Conservation (phyloP, 2,329 filamentous ascomycete species). For the Trichoderma semiorbis region DNA sequence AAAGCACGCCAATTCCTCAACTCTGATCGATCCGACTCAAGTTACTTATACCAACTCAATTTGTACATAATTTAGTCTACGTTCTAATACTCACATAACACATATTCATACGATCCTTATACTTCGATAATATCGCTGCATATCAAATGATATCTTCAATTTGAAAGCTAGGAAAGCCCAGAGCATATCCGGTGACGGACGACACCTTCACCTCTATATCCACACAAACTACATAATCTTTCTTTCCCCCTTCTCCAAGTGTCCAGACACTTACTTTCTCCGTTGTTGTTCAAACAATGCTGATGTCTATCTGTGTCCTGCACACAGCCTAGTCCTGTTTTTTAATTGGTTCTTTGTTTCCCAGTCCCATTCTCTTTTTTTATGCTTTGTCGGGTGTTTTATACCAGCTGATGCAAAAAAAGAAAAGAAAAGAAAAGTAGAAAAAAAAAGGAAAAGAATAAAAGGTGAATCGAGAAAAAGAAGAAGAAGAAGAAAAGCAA, state of each 20-base stretch:
- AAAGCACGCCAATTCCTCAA: background rate
- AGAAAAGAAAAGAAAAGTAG: background rate
- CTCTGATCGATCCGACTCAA: background rate
- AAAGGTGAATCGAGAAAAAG: background rate
- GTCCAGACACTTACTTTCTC: constrained; percentile 26
- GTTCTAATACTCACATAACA: background rate
- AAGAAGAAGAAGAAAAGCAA: background rate
- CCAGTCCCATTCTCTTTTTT: constrained; percentile 13
- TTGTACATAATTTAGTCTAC: background rate
- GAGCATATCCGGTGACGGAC: constrained; percentile 40
- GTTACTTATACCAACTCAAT: background rate
- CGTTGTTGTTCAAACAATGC: constrained; percentile 20
- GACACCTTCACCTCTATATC: constrained; percentile 40
- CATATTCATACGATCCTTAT: background rate
- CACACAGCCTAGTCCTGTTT: constrained; percentile 8
- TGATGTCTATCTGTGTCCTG: constrained; percentile 19
- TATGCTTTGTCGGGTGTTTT: constrained; percentile 20
- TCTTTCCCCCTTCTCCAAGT: constrained; percentile 19
- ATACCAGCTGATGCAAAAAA: constrained; percentile 1
- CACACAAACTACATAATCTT: constrained; percentile 29
- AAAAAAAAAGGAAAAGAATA: background rate
- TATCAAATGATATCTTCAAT: constrained; percentile 12
- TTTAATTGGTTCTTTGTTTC: constrained; percentile 19
- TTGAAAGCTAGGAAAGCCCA: constrained; percentile 15
- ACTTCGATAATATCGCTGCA: background rate